phyloP scores from a whole-genome alignment of 495 filamentous ascomycete genomes.

The Glutinoglossum americanum region DNA sequence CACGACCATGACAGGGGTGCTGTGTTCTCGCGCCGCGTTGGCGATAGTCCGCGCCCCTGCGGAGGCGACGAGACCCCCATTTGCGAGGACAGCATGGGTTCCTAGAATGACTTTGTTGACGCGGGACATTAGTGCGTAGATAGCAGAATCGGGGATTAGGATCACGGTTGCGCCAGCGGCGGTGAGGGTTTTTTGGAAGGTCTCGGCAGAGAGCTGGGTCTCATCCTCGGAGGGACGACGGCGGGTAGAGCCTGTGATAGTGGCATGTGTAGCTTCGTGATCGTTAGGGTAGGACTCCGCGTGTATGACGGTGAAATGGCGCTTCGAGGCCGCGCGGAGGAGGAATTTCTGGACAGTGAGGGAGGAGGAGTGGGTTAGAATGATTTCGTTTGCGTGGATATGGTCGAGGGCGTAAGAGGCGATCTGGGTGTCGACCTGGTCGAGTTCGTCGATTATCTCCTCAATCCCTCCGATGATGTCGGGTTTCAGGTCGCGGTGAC shows the following conservation, averaged over 20 bases:
- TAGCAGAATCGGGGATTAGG: conserved; percentile 58
- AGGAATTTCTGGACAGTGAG: conserved; percentile 71
- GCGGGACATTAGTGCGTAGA: conserved; percentile 78
- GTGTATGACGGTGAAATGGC: conserved; percentile 72
- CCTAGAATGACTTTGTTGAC: conserved; percentile 87
- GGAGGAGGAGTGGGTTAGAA: conserved; percentile 65
- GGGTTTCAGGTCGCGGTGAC: conserved; percentile 40
- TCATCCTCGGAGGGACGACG: conserved; percentile 15
- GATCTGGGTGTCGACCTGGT: conserved; percentile 74
- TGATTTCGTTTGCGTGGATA: conserved; percentile 75
- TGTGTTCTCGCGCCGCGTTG: conserved; percentile 56
- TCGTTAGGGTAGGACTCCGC: conserved; percentile 52
- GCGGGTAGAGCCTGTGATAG: conserved; percentile 28
- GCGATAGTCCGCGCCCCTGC: conserved; percentile 61
- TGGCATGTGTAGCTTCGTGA: conserved; percentile 35
- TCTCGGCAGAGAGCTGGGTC: conserved; percentile 26
- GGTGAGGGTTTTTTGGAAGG: conserved; percentile 55
- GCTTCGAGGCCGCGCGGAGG: conserved; percentile 57
- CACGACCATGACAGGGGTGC: conserved; percentile 64
- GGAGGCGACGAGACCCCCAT: conserved; percentile 63
- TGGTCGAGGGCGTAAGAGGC: conserved; percentile 67
- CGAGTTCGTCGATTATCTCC: conserved; percentile 81
- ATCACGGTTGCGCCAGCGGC: conserved; percentile 59
- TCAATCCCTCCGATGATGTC: conserved; percentile 75
- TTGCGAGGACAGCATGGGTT: conserved; percentile 66